These are phyloP conservation scores for Hawksworthiomyces lignivorus DNA, from an alignment of 2,329 filamentous ascomycete genomes.

Conservation along the genomic window DNA sequence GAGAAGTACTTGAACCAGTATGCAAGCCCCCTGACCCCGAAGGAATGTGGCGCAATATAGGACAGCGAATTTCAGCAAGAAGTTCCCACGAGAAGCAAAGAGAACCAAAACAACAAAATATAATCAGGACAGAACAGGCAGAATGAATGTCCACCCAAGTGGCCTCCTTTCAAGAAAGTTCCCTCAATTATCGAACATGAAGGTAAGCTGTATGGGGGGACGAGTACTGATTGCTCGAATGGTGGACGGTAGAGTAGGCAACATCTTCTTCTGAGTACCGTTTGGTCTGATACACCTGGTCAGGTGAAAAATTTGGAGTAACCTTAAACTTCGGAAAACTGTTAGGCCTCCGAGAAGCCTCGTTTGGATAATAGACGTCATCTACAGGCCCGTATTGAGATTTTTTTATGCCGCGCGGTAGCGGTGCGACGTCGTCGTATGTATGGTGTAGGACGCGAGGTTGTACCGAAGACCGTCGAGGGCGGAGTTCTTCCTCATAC, in stretches of 20 bases:
- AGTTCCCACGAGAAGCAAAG: no score
- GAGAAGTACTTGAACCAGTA: no score
- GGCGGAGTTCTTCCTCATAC: slow-evolving; percentile 9
- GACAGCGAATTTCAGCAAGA: no score
- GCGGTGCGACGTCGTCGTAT: slow-evolving; percentile 3
- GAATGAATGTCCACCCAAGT: no score
- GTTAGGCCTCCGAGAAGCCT: no score
- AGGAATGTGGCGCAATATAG: no score
- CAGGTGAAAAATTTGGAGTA: slow-evolving; percentile 9
- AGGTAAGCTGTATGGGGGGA: slow-evolving; percentile 6
- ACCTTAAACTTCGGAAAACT: no score
- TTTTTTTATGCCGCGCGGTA: slow-evolving; percentile 5
- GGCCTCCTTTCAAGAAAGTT: no score
- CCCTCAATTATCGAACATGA: slow-evolving; percentile 2
- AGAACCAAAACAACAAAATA: neutral
- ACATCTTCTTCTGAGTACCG: slow-evolving; percentile 16
- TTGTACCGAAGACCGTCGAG: neutral
- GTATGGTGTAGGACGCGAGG: slow-evolving; percentile 6
- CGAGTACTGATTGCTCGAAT: slow-evolving; percentile 9
- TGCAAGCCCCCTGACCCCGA: no score
- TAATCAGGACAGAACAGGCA: no score
- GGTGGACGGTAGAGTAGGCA: slow-evolving; percentile 11
- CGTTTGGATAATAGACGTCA: slow-evolving; percentile 9
- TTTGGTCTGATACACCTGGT: slow-evolving; percentile 15
- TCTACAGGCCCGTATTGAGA: slow-evolving; percentile 1